Conservation (phyloP, 371 early-diverging fungal species). For the Conidiobolus incongruus region DNA sequence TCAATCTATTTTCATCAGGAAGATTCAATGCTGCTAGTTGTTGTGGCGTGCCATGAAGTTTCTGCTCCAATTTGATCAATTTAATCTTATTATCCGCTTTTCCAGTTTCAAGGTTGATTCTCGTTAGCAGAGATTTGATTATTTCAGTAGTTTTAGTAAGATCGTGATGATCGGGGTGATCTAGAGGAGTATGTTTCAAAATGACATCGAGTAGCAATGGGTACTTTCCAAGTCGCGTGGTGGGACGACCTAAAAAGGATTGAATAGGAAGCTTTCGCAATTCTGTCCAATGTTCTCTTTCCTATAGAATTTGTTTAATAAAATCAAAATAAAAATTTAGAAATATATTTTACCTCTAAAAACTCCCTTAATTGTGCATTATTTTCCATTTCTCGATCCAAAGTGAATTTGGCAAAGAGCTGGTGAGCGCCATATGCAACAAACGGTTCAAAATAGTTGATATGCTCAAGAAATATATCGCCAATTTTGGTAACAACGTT, state of each 20-base stretch:
- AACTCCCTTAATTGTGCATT: conserved; percentile 48
- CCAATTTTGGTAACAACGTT: conserved; percentile 58
- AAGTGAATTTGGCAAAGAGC: conserved; percentile 49
- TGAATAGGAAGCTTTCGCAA: conserved; percentile 59
- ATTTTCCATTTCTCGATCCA: conserved; percentile 49
- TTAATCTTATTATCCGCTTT: conserved; percentile 54
- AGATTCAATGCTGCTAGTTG: conserved; percentile 33
- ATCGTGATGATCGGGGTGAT: conserved; percentile 47
- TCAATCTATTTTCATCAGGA: conserved; percentile 32
- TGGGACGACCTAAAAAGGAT: conserved; percentile 65
- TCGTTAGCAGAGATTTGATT: conserved; percentile 38
- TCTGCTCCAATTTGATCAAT: conserved; percentile 27
- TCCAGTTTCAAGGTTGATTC: conserved; percentile 68
- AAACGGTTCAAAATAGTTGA: conserved; percentile 50
- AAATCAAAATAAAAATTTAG: too few species aligned
- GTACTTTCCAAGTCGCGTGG: conserved; percentile 74
- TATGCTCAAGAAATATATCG: conserved; percentile 56
- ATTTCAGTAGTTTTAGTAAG: conserved; percentile 28
- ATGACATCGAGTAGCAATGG: conserved; percentile 64
- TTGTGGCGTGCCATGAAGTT: conserved; percentile 20
- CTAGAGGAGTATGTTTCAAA: conserved; percentile 58
- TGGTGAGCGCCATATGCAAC: conserved; percentile 78
- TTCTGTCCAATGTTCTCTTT: conserved; percentile 45
- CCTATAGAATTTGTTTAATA: too few species aligned
- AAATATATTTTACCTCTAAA: too few species aligned